Evolutionary conservation across 805 yeast species (phyloP), one percentile per base, ranked within the genome.

Genomic region (Kodamaea laetipori): DNA sequence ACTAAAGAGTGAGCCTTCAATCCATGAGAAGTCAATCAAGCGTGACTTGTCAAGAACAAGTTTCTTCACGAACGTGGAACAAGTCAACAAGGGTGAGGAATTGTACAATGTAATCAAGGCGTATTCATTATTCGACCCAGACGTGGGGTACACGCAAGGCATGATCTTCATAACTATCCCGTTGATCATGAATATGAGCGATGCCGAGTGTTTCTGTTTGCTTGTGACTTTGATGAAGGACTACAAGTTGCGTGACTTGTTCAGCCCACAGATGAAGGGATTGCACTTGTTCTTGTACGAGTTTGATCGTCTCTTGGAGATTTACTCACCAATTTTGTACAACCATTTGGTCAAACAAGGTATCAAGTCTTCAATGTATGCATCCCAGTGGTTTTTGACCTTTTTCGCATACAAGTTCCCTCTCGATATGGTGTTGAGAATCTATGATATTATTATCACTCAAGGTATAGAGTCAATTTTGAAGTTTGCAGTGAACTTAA

Each of bases 91-190:
- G 54, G 67, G 74, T 9, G 82, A 78, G 25, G 81, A 87, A 39
- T 67, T 94, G 26, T 86, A 73, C 57, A 80, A 82, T 44, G 82
- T 94, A 21, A 77, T 94, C 49, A 86, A 86, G 57, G 90, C 90
- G 0, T 94, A 92, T 66, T 81, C 94, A 16, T 66, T 88, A 37
- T 84, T 79, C 60, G 98, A 94, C 61, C 81, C 86, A 1, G 97
- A 90, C 40, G 97, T 94, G 39, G 99, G 99, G 0, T 94, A 94
- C 58, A 94, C 97, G 1, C 99, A 94, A 64, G 98, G 99, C 6
- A 90, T 94, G 97, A 95, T 95, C 1, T 94, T 94, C 57, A 80
- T 94, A 34, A 79, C 87, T 0, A 89, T 89, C 4, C 97, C 99
- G 2, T 64, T 94, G 37, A 69, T 90, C 35, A 73, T 90, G 69